Conservation (phyloP, 441 rosid genomes). For the Syzygium syzygioides region DNA sequence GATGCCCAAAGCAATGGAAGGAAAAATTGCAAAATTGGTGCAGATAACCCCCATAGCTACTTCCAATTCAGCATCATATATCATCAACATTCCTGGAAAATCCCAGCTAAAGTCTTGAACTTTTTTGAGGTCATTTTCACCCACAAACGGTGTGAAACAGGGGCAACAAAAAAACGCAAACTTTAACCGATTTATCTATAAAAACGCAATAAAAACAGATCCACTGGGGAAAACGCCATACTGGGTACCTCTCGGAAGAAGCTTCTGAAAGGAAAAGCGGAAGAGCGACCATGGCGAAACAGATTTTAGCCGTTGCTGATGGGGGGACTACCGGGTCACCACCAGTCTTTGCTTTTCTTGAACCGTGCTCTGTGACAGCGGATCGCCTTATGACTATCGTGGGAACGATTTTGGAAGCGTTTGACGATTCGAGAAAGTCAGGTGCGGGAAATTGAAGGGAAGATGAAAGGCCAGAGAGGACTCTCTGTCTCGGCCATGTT, state of each 20-base stretch:
- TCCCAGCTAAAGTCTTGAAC: neutral
- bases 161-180: neutral
- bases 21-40: neutral
- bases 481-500: neutral
- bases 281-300: neutral
- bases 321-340: neutral
- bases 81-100: neutral
- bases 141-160: neutral
- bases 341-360: neutral
- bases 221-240: neutral
- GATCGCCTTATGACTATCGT: neutral
- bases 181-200: neutral
- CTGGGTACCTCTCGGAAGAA: neutral
- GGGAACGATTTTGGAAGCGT: neutral
- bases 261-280: neutral
- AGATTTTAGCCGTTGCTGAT: neutral
- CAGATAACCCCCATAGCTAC: neutral
- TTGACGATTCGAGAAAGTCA: neutral
- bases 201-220: neutral
- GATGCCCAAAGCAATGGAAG: neutral
- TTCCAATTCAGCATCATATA: neutral
- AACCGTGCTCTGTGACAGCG: neutral
- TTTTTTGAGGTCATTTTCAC: neutral
- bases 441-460: neutral
- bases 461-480: neutral